Conservation (phyloP, 1,284 basidiomycete genomes). For the Xanthoconium separans region DNA sequence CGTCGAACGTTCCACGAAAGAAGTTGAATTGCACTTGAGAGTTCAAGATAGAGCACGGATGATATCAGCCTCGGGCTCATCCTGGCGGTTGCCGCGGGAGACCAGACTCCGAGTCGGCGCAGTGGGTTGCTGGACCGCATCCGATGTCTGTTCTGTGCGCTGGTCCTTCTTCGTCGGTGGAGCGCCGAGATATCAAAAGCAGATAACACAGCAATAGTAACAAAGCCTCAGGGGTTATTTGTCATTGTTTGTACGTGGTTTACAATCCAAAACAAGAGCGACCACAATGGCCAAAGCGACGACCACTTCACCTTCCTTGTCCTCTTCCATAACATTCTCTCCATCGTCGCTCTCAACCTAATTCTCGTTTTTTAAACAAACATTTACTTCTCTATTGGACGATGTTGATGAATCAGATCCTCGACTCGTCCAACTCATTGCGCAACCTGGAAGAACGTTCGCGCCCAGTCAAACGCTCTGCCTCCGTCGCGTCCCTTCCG, state of each 20-base stretch:
- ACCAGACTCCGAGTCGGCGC: too few relatives aligned
- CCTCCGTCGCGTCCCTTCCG: conserved; percentile 38
- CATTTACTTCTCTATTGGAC: background rate
- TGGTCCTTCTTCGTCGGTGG: too few relatives aligned
- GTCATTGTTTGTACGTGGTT: conserved; percentile 25
- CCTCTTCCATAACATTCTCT: conserved; percentile 22
- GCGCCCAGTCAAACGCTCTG: conserved; percentile 34
- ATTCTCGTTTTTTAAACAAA: background rate
- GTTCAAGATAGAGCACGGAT: too few relatives aligned
- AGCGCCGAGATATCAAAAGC: too few relatives aligned
- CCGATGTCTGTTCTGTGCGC: too few relatives aligned
- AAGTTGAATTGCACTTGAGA: too few relatives aligned
- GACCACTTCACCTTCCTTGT: conserved; percentile 7
- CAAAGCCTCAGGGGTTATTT: conserved; percentile 14
- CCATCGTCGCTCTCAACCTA: conserved; percentile 5
- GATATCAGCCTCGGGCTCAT: too few relatives aligned
- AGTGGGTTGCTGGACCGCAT: too few relatives aligned
- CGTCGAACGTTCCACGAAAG: too few relatives aligned
- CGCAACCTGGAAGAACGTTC: conserved; percentile 13
- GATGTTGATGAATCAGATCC: conserved; percentile 36
- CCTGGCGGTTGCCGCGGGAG: too few relatives aligned
- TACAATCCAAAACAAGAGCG: conserved; percentile 5
- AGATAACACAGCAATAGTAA: too few relatives aligned
- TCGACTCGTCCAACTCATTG: conserved; percentile 27
- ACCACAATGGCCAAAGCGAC: conserved; percentile 8